Base-by-base conservation (phyloP, 1,284 basidiomycete genomes). In the Prillingera fragicola region DNA sequence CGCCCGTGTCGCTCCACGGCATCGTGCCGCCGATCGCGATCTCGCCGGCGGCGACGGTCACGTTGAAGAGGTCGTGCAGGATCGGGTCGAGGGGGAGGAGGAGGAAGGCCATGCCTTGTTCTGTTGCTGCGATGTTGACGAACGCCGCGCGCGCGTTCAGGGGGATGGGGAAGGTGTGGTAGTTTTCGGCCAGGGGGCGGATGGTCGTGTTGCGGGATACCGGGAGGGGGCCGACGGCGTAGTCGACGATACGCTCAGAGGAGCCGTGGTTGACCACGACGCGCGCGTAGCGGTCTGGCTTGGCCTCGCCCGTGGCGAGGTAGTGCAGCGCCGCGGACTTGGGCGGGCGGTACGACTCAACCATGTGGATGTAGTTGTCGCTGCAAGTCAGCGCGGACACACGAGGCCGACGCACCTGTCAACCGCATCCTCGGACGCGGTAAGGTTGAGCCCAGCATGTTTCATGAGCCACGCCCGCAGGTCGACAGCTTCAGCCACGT, bases 1-100 rank as follows among this genome's bases (percentile, higher is more conserved):
- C 67, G 6, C 81, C 80, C 52, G 82, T 80, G 47, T 78, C 80
- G 39, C 77, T 78, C 55, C 77, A 75, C 1, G 80, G 80, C 0
- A 74, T 78, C 34, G 62, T 63, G 1, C 67, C 73, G 3, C 66
- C 75, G 7, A 71, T 71, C 3, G 75, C 57, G 15, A 81, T 68
- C 0, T 77, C 77, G 43, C 78, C 77, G 41, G 76, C 77, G 8
- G 65, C 56, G 1, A 62, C 73, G 33, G 76, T 74, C 3, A 78
- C 14, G 15, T 55, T 55, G 43, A 62, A 60, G 34, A 65, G 63
- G 52, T 77, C 78, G 70, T 76, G 38, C 33, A 54, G 40, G 32
- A 50, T 45, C 21, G 39, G 32, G 33, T 34, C 37, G 25, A 60
- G 43, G 10, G 46, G 54, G 9, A 31, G n/a, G 26, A 52, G 43